Base-by-base conservation (phyloP, 352 stramenopile genomes). In the Phytophthora nicotianae region DNA sequence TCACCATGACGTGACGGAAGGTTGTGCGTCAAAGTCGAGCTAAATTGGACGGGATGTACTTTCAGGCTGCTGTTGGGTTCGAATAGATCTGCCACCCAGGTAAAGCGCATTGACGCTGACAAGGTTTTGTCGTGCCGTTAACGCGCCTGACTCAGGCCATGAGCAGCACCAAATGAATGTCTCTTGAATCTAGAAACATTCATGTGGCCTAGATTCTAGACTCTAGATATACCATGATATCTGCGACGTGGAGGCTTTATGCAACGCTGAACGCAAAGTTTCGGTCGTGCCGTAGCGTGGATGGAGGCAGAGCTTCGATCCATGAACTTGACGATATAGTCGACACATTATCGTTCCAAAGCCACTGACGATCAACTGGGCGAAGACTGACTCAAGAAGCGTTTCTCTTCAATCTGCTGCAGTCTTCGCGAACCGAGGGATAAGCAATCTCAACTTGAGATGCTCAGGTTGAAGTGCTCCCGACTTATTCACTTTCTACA, bases 381-480 rank as follows among this genome's bases (percentile, higher is more conserved):
- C 26, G 46, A n/a, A n/a, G n/a, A n/a, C 17, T 17, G 19, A 23
- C 8, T 19, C n/a, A 24, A 13, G 6, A 10, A 38, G 45, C 24
- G n/a, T 51, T 51, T 29, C 32, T 17, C 0, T n/a, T 38, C 2
- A 38, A 38, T n/a, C 26, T 4, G 8, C 26, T 32, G 26, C 26
- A 13, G 6, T 35, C 29, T 5, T 35, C 10, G 29, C 10, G 29
- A 13, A 35, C 29, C 10, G 9, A 35, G 32, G 32, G 32, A 29
- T 29, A 29, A 29, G 24, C 24, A 29, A 7, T n/a, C n/a, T n/a
- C n/a, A n/a, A n/a, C n/a, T n/a, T n/a, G n/a, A n/a, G n/a, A n/a
- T n/a, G n/a, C n/a, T 29, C 37, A 58, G 50, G 48, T 65, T 65
- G 57, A 65, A 58, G 48, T 52, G 48, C 16, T 29, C 17, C 47